Conservation (phyloP, 805 yeast species). For the Yarrowia osloensis region DNA sequence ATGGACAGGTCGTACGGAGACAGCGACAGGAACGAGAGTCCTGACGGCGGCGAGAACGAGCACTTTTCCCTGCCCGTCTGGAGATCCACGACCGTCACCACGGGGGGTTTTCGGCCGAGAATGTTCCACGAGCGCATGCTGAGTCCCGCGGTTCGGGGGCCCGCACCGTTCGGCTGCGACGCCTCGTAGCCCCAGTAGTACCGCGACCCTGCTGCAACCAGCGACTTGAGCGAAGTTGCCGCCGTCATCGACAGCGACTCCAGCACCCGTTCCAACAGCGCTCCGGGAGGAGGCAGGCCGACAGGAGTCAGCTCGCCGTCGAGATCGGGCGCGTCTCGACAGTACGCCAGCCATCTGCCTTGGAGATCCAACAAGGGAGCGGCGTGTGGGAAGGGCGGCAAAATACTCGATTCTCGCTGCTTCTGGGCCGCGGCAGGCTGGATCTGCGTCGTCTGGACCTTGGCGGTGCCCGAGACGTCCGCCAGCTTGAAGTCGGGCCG, state of each 20-base stretch:
- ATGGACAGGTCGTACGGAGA: conserved; percentile 63
- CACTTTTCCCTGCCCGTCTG: background rate
- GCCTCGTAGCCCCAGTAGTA: conserved; percentile 19
- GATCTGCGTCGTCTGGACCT: conserved; percentile 7
- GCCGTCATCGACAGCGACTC: conserved; percentile 44
- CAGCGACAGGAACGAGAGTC: conserved; percentile 46
- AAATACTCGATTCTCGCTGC: background rate
- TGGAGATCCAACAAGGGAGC: conserved; percentile 8
- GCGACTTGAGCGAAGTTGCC: conserved; percentile 50
- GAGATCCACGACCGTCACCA: conserved; percentile 1
- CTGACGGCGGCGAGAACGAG: conserved; percentile 21
- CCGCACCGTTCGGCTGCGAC: background rate
- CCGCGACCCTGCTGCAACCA: conserved; percentile 50
- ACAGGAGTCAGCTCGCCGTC: background rate
- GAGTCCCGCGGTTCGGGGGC: conserved; percentile 54
- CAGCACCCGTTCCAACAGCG: background rate
- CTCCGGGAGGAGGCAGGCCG: conserved; percentile 12
- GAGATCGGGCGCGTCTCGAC: conserved; percentile 4
- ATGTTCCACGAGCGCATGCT: conserved; percentile 25
- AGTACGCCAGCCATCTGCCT: conserved; percentile 22
- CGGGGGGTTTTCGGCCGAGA: conserved; percentile 9
- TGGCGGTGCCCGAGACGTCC: background rate
- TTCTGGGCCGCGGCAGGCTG: conserved; percentile 2
- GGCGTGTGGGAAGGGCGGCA: background rate
- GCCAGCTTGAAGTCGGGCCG: background rate